Conservation (phyloP, 2,329 filamentous ascomycete genomes). For the Fusarium denticulatum region DNA sequence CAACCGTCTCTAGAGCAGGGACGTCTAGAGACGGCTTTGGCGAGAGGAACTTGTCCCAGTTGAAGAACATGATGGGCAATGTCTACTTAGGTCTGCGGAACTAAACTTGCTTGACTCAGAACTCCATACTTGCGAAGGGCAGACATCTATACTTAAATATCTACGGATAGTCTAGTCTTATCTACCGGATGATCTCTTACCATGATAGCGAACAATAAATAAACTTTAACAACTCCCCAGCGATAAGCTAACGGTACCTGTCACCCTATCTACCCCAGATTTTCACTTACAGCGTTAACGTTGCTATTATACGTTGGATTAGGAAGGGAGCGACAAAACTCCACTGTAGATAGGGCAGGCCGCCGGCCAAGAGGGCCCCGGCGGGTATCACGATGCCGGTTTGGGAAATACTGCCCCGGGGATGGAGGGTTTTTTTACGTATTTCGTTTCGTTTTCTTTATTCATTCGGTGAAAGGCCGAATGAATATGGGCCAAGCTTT, state of each 20-base stretch:
- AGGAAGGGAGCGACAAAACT: slow-evolving; percentile 1
- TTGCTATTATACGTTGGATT: neutral
- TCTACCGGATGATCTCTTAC: neutral
- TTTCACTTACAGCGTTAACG: slow-evolving; percentile 9
- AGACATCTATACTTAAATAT: too few relatives aligned
- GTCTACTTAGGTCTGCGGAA: neutral
- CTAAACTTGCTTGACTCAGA: too few relatives aligned
- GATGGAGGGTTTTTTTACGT: slow-evolving; percentile 22
- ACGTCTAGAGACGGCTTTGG: slow-evolving; percentile 47
- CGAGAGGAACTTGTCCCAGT: slow-evolving; percentile 34
- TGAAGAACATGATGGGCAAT: slow-evolving; percentile 24
- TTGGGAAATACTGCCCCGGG: neutral
- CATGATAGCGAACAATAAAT: slow-evolving; percentile 17
- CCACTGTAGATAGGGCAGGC: slow-evolving; percentile 26
- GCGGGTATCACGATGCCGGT: slow-evolving; percentile 11
- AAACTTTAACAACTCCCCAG: neutral
- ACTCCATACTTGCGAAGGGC: too few relatives aligned
- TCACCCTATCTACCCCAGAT: slow-evolving; percentile 27
- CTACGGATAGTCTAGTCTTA: neutral
- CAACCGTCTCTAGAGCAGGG: slow-evolving; percentile 48
- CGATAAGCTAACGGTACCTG: slow-evolving; percentile 37
- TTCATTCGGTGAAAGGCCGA: slow-evolving; percentile 14
- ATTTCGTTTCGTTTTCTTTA: slow-evolving; percentile 16
- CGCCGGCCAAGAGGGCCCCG: slow-evolving; percentile 23
- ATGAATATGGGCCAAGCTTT: neutral